A percentile compares a stretch with the other conserved stretches of the same genome.
Evolutionary conservation across 139 green algal species (phyloP).

Genomic region (Tetraselmis striata): DNA sequence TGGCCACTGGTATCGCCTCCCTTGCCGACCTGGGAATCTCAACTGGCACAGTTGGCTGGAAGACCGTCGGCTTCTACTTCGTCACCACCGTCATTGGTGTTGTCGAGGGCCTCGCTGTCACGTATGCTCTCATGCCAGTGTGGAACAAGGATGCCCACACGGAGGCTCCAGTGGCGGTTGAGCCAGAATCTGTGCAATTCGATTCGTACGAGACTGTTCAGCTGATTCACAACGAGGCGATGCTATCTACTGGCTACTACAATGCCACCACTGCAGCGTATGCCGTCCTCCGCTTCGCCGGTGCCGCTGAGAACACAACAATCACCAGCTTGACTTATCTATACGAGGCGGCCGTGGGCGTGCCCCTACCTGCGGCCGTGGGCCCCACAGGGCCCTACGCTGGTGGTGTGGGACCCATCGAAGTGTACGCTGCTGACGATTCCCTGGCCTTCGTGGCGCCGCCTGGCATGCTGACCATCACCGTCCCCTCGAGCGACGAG

Average conservation of each 20-base stretch:
- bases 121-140: not conserved
- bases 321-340: not conserved
- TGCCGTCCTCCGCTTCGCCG: not conserved
- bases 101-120: not conserved
- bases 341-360: not conserved
- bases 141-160: not conserved
- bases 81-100: not conserved
- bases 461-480: not conserved
- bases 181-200: not conserved
- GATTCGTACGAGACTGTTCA: not conserved
- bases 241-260: not conserved
- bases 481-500: not conserved
- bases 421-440: not conserved
- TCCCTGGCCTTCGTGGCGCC: not conserved
- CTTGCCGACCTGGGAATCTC: not conserved
- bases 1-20: not conserved
- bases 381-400: not conserved
- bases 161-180: not conserved
- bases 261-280: not conserved
- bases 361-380: not conserved
- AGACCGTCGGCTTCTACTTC: not conserved
- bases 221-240: not conserved
- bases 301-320: not conserved
- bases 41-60: not conserved
- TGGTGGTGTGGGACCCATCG: not conserved